Percentiles rank a stretch among this genome's conserved stretches.
These are phyloP conservation scores for Aspergillus ruber DNA, from an alignment of 2,329 filamentous ascomycete species.

Conservation along the genomic window DNA sequence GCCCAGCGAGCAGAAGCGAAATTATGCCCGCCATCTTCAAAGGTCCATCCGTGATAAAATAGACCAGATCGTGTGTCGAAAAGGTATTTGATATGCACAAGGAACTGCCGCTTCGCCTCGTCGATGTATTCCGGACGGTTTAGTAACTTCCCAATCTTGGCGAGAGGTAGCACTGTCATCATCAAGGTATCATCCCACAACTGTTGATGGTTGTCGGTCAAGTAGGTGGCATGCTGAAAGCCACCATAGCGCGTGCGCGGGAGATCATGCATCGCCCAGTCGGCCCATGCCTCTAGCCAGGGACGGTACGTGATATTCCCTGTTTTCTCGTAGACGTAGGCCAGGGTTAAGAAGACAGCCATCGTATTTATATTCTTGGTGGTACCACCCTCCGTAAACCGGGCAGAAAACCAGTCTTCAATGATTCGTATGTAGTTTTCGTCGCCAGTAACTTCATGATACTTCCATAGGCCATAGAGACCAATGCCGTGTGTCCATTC, in stretches of 20 bases:
- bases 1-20: slow-evolving; percentile 53
- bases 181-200: slow-evolving; percentile 82
- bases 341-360: slow-evolving; percentile 69
- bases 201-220: slow-evolving; percentile 64
- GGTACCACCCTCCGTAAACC: slow-evolving; percentile 63
- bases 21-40: slow-evolving; percentile 58
- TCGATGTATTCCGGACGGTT: slow-evolving; percentile 65
- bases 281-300: slow-evolving; percentile 74
- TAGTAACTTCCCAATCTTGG: slow-evolving; percentile 69
- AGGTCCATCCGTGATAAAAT: slow-evolving; percentile 80
- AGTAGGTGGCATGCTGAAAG: slow-evolving; percentile 71
- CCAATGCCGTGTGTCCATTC: slow-evolving; percentile 78
- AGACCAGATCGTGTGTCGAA: slow-evolving; percentile 65
- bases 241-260: slow-evolving; percentile 63
- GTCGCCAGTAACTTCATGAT: slow-evolving; percentile 66
- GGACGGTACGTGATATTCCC: slow-evolving; percentile 62
- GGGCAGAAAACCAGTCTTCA: slow-evolving; percentile 64
- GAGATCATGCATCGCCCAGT: slow-evolving; percentile 75
- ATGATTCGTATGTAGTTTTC: slow-evolving; percentile 58
- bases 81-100: slow-evolving; percentile 72
- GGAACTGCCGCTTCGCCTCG: slow-evolving; percentile 71
- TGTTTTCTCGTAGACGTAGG: slow-evolving; percentile 71
- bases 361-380: slow-evolving; percentile 86
- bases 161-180: slow-evolving; percentile 78
- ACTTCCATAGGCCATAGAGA: slow-evolving; percentile 75